Evolutionary conservation across 306 rosid genomes (phyloP).

Genomic region (Citrullus mucosospermus): DNA sequence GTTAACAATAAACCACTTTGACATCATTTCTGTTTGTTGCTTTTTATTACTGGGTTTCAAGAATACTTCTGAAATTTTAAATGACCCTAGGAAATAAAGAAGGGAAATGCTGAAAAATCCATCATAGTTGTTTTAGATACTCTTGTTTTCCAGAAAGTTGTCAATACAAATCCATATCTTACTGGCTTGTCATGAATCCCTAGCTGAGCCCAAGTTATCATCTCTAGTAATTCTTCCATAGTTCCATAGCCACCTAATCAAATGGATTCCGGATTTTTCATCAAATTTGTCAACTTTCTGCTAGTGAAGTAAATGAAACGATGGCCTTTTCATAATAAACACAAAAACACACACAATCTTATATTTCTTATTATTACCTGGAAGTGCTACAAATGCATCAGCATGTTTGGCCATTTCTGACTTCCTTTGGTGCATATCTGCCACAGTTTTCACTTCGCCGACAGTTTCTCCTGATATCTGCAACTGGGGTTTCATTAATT

Average conservation of each 20-base stretch:
- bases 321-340: neutral
- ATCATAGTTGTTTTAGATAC: neutral
- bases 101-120: neutral
- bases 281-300: neutral
- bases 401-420: slow-evolving; percentile 56
- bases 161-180: neutral
- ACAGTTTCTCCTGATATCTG: slow-evolving; percentile 45
- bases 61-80: neutral
- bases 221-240: slow-evolving; percentile 21
- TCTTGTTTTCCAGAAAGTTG: neutral
- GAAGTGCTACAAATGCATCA: slow-evolving; percentile 62
- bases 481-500: slow-evolving; percentile 13
- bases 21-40: neutral
- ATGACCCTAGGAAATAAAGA: neutral
- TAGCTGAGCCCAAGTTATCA: slow-evolving; percentile 25
- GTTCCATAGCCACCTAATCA: slow-evolving; percentile 24
- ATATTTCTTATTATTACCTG: slow-evolving; percentile 24
- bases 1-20: neutral
- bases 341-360: neutral
- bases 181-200: slow-evolving; percentile 30
- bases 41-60: neutral
- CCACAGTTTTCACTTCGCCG: slow-evolving; percentile 45
- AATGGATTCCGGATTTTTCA: neutral
- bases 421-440: slow-evolving; percentile 56
- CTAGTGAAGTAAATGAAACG: neutral